Conservation (phyloP, 2,329 filamentous ascomycete genomes). For the Colletotrichum viniferum region DNA sequence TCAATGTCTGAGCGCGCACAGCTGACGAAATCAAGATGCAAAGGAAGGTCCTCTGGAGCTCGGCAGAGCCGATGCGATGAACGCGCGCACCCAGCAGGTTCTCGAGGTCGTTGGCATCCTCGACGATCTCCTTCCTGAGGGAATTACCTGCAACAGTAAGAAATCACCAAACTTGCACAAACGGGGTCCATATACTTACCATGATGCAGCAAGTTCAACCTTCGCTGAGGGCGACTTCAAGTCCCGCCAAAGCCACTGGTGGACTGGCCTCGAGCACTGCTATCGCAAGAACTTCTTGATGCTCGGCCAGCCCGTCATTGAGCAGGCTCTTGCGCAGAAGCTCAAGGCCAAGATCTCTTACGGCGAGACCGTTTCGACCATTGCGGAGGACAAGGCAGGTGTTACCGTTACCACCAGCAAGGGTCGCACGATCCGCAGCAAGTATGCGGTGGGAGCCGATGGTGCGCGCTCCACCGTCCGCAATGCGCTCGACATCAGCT, state of each 20-base stretch:
- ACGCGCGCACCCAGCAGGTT: slow-evolving; percentile 53
- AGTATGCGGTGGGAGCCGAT: slow-evolving; percentile 56
- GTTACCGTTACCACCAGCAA: slow-evolving; percentile 32
- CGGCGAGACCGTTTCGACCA: slow-evolving; percentile 37
- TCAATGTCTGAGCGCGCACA: not conserved
- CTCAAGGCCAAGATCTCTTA: slow-evolving; percentile 40
- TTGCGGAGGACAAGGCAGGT: slow-evolving; percentile 28
- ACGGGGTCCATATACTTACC: not conserved
- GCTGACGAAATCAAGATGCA: slow-evolving; percentile 32
- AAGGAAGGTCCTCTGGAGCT: slow-evolving; percentile 42
- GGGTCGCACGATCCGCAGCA: slow-evolving; percentile 35
- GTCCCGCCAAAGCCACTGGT: slow-evolving; percentile 52
- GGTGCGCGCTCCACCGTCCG: slow-evolving; percentile 55
- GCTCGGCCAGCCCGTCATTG: slow-evolving; percentile 53
- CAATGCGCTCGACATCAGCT: slow-evolving; percentile 39
- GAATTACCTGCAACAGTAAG: slow-evolving; percentile 55
- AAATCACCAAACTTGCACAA: not conserved
- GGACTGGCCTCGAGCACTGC: slow-evolving; percentile 48
- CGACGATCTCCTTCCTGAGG: slow-evolving; percentile 42
- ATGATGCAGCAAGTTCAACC: slow-evolving; percentile 46
- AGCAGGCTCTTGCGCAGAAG: slow-evolving; percentile 38
- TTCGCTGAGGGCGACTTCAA: slow-evolving; percentile 51
- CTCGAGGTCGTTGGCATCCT: slow-evolving; percentile 48
- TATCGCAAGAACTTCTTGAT: slow-evolving; percentile 54
- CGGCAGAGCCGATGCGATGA: slow-evolving; percentile 52